Conservation (phyloP, 768 basidiomycete genomes). For the Russula sp. region DNA sequence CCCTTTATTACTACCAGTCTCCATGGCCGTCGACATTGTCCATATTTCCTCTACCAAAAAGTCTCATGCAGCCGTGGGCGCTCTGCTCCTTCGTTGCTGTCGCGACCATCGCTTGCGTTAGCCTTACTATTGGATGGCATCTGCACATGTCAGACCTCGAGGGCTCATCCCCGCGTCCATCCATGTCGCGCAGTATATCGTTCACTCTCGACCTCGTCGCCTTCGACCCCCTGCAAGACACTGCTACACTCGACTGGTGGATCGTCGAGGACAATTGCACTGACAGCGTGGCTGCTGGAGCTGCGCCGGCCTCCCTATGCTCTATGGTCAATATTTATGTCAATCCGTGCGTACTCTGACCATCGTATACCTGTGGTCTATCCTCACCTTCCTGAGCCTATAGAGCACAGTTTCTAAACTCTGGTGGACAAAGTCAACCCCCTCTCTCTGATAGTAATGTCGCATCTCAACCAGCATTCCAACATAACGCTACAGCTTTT, state of each 20-base stretch:
- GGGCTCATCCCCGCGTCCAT: conserved; percentile 4
- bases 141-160: not conserved
- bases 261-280: conserved; percentile 7
- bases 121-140: conserved; percentile 3
- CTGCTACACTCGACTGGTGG: conserved; percentile 6
- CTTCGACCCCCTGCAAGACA: not conserved
- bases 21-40: not conserved
- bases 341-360: conserved; percentile 7
- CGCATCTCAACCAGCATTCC: not conserved
- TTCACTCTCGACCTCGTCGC: conserved; percentile 5
- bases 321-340: conserved; percentile 8
- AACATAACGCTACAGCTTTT: conserved; percentile 1
- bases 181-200: not conserved
- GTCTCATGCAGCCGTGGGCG: not conserved
- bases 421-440: not conserved
- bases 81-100: not conserved
- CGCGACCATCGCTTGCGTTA: not conserved
- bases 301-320: not conserved
- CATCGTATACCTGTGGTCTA: too few species aligned
- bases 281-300: not conserved
- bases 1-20: not conserved
- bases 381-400: not conserved
- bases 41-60: not conserved
- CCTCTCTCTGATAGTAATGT: not conserved
- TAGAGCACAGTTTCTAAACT: not conserved